These are phyloP conservation scores for Penicillium lagena DNA, from an alignment of 495 filamentous ascomycete species.

Conservation along the genomic window DNA sequence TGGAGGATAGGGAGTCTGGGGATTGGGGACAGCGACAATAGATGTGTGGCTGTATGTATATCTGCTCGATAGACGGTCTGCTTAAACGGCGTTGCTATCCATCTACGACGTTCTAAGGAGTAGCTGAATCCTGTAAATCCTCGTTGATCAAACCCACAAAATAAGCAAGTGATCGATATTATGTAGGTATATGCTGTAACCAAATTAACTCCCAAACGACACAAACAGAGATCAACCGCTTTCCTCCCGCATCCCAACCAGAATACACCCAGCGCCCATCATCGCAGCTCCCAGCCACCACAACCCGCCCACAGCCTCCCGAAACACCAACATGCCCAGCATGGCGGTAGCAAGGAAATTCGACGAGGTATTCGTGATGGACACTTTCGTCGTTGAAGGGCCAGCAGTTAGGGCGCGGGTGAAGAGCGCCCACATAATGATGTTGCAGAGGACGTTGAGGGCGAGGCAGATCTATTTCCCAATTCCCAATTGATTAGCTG, in stretches of 20 bases:
- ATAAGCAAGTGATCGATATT: too few species aligned
- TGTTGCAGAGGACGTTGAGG: slow-evolving; percentile 84
- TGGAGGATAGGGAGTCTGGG: slow-evolving; percentile 41
- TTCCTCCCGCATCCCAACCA: slow-evolving; percentile 75
- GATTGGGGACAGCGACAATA: background rate
- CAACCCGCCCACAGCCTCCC: slow-evolving; percentile 62
- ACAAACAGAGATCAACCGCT: slow-evolving; percentile 16
- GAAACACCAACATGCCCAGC: slow-evolving; percentile 69
- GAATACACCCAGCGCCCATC: slow-evolving; percentile 83
- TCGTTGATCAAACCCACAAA: too few species aligned
- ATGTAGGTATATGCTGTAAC: too few species aligned
- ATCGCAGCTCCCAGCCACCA: slow-evolving; percentile 87
- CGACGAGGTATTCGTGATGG: slow-evolving; percentile 84
- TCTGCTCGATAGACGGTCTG: slow-evolving; percentile 1
- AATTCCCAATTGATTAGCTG: too few species aligned
- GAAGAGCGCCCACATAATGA: slow-evolving; percentile 88
- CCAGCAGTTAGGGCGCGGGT: slow-evolving; percentile 77
- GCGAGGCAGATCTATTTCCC: slow-evolving; percentile 67
- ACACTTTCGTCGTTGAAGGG: slow-evolving; percentile 81
- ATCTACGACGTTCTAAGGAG: too few species aligned
- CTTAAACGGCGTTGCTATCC: background rate
- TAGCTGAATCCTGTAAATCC: too few species aligned
- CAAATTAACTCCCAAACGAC: background rate
- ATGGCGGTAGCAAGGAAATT: slow-evolving; percentile 92
- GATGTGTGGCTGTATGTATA: background rate